Base-by-base conservation (phyloP, 345 rosid genomes). In the Tarenaya hassleriana region DNA sequence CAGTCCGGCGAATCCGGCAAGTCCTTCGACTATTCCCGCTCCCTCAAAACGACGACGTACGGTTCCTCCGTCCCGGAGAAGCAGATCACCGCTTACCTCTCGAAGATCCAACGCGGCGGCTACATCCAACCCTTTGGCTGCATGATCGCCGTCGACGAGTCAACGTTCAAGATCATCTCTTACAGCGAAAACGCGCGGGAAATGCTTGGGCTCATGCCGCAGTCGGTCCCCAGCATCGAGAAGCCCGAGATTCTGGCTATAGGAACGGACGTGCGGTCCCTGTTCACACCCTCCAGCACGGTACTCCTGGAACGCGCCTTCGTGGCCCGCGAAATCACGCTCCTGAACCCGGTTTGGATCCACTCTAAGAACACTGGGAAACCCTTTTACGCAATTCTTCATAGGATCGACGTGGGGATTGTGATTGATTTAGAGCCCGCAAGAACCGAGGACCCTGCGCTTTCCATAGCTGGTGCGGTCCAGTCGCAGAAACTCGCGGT, bases 391-490 rank as follows among this genome's bases (percentile, higher is more conserved):
- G 97, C 92, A 0, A 88, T 94, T 61, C 75, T 88, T 40, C 99
- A 94, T 15, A 67, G 97, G 75, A 69, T 88, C 47, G 99, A 94
- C 71, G 95, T 94, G 15, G 99, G 99, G 10, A 77, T 88, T 48
- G 97, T 94, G 43, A 81, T 92, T 51, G 99, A 94, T 79, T 77
- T 94, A 60, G 99, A 94, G 56, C 97, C 99, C 41, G 91, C 95
- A 12, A 81, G 94, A 70, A 73, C 94, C 0, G 91, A 86, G 64
- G 97, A 94, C 50, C 99, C 99, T 7, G 95, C 97, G 13, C 69
- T 88, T 58, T 94, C 99, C 0, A 86, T 94, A 38, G 97, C 97
- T 0, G 99, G 99, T 44, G 97, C 99, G 0, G 99, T 88, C 10
- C 99, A 94, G 62, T 88, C 97, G 1, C 99, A 94, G 77, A 94